phyloP scores from a whole-genome alignment of 2,329 filamentous ascomycete genomes.

The Albifimbria verrucaria region DNA sequence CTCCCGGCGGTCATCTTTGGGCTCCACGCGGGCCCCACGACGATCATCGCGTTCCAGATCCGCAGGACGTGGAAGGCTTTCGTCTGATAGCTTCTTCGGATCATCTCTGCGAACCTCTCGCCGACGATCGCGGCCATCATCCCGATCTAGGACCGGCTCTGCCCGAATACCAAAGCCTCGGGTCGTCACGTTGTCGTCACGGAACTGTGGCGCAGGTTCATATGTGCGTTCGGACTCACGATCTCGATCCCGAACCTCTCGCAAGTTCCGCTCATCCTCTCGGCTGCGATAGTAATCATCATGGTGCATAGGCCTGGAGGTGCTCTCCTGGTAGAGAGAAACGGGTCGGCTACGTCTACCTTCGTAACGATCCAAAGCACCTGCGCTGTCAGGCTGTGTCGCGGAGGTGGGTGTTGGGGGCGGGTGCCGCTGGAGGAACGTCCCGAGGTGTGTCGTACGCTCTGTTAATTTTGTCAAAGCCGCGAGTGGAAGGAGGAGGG shows the following conservation, averaged over 20 bases:
- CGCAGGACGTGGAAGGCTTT: constrained; percentile 22
- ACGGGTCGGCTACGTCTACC: constrained; percentile 39
- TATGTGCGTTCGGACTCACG: constrained; percentile 30
- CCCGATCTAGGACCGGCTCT: constrained; percentile 31
- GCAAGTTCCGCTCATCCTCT: constrained; percentile 43
- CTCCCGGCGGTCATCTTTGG: constrained; percentile 24
- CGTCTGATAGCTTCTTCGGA: constrained; percentile 25
- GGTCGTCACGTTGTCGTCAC: constrained; percentile 41
- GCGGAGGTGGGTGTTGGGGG: constrained; percentile 29
- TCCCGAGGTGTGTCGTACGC: constrained; percentile 43
- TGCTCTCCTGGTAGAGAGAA: constrained; percentile 51
- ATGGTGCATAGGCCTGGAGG: constrained; percentile 38
- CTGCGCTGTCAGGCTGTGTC: constrained; percentile 14
- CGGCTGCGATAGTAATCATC: constrained; percentile 48
- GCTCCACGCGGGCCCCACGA: constrained; percentile 19
- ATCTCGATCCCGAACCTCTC: constrained; percentile 37
- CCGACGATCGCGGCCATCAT: constrained; percentile 40
- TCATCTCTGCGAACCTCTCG: constrained; percentile 26
- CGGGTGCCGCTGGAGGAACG: constrained; percentile 40
- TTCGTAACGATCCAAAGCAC: constrained; percentile 14
- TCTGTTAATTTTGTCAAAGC: constrained; percentile 66
- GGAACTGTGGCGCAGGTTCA: constrained; percentile 31
- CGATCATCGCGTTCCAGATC: constrained; percentile 26
- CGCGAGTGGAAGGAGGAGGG: constrained; percentile 67
- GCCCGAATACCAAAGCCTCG: constrained; percentile 54